Evolutionary conservation across 352 stramenopile genomes (phyloP), one percentile per base, ranked within the genome.

Genomic region (Phytopythium oedochilum): DNA sequence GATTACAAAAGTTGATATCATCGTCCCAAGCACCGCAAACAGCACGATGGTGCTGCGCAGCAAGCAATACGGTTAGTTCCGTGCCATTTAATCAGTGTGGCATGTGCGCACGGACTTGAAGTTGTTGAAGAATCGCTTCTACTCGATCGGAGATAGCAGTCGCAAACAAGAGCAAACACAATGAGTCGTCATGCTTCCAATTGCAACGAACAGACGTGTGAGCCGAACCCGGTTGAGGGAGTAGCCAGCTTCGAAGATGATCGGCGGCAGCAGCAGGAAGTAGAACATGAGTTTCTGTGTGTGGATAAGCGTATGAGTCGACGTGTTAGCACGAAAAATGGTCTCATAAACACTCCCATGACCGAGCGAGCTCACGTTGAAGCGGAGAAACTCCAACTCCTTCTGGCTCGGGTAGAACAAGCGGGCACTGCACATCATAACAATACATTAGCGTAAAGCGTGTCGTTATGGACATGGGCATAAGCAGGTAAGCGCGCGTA

Each of bases 241-340:
- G 66, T 98, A 98, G 0, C 96, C 95, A 0, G 94, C 96, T 73
- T 99, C 96, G 62, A 99, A 99, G 57, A 99, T 99, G 55, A 99
- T 99, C 8, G 95, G 94, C 20, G 96, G 96, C 39, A 99, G 71
- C 45, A 99, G 68, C 22, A 98, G 61, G 61, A 98, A 99, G 73
- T 98, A 99, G 64, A 99, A 99, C 17, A 98, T 62, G 61, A 89
- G 61, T 81, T 88, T 88, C 76, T 89, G 51, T n/a, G 10, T 17
- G 9, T 3, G 2, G 14, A 26, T n/a, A 54, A 46, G 17, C 47
- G 35, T 43, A 31, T 11, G 12, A 20, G 20, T 40, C 1, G n/a
- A n/a, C n/a, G 5, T 28, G 35, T 46, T 25, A 43, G 36, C 18
- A 20, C 4, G 17, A 25, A 9, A n/a, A 1, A 7, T n/a, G n/a